phyloP scores from a whole-genome alignment of 108 stramenopile genomes.

The Pseudonitzschia delicatissima region DNA sequence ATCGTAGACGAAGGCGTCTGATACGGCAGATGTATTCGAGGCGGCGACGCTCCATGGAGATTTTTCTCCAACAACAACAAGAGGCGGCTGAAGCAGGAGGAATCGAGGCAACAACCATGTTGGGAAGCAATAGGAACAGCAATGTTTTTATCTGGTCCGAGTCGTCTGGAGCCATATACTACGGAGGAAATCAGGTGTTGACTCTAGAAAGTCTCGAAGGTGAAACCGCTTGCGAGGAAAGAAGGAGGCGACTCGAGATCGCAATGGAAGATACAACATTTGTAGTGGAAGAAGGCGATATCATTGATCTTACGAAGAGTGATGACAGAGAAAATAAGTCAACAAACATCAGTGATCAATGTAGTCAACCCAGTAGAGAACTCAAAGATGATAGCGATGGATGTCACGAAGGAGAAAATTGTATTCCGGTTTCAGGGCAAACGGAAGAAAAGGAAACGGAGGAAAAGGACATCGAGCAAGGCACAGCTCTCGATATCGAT shows the following conservation, averaged over 20 bases:
- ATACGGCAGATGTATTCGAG: constrained; percentile 6
- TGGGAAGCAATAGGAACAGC: background rate
- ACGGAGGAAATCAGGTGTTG: background rate
- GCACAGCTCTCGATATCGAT: background rate
- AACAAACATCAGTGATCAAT: too few relatives aligned
- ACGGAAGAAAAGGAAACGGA: background rate
- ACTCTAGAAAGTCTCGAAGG: background rate
- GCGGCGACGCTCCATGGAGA: constrained; percentile 16
- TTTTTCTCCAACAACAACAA: constrained; percentile 11
- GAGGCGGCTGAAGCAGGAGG: too few relatives aligned
- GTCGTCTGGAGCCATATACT: background rate
- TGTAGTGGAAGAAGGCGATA: constrained; percentile 15
- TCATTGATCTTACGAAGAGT: background rate
- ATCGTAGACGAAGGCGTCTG: constrained; percentile 46
- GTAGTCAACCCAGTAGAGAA: too few relatives aligned
- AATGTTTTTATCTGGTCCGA: background rate
- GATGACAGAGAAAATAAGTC: too few relatives aligned
- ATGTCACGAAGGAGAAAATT: too few relatives aligned
- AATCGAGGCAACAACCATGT: background rate
- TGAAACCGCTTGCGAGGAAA: constrained; percentile 13
- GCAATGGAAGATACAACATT: constrained; percentile 34
- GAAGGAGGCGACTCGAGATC: constrained; percentile 18
- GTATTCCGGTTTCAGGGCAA: too few relatives aligned
- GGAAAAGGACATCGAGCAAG: background rate
- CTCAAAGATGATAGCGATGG: constrained; percentile 8